Percentiles rank a stretch among this genome's conserved stretches.
Evolutionary conservation across 306 rosid species (phyloP).

Genomic region (Neltuma alba): DNA sequence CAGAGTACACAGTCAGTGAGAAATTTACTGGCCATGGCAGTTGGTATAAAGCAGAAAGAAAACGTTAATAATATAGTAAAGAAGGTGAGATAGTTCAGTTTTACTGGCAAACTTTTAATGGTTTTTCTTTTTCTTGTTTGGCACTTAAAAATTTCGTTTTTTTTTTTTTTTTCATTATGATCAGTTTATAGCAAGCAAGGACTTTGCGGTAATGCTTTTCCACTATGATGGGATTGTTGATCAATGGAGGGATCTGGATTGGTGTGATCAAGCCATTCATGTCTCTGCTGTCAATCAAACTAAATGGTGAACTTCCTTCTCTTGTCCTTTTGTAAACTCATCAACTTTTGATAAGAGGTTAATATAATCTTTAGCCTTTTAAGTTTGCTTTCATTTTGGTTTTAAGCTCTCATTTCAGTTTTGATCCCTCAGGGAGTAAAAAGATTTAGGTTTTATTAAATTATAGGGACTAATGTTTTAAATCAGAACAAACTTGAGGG

Average conservation of each 20-base stretch:
- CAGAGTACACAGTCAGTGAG: constrained; percentile 21
- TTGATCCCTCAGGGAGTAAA: too few relatives aligned
- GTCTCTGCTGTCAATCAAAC: constrained; percentile 39
- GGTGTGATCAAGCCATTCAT: constrained; percentile 33
- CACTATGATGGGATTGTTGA: constrained; percentile 39
- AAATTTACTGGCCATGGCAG: constrained; percentile 37
- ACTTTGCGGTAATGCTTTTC: constrained; percentile 33
- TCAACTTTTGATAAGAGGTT: not conserved
- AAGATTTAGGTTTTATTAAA: too few relatives aligned
- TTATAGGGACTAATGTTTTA: too few relatives aligned
- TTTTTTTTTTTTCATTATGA: not conserved
- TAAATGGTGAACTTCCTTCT: constrained; percentile 18
- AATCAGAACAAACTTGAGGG: too few relatives aligned
- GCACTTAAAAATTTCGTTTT: not conserved
- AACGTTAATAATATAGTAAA: constrained; percentile 32
- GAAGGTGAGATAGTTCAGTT: constrained; percentile 19
- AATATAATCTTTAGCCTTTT: too few relatives aligned
- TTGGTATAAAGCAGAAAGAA: constrained; percentile 40
- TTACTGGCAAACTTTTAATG: not conserved
- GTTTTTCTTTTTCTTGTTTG: not conserved
- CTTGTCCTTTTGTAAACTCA: not conserved
- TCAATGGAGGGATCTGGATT: constrained; percentile 32
- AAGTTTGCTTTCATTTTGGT: too few relatives aligned
- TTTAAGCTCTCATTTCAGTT: too few relatives aligned
- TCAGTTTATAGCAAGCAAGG: constrained; percentile 18